These are phyloP conservation scores for Tuber calosporum DNA, from an alignment of 495 filamentous ascomycete genomes.

Conservation along the genomic window DNA sequence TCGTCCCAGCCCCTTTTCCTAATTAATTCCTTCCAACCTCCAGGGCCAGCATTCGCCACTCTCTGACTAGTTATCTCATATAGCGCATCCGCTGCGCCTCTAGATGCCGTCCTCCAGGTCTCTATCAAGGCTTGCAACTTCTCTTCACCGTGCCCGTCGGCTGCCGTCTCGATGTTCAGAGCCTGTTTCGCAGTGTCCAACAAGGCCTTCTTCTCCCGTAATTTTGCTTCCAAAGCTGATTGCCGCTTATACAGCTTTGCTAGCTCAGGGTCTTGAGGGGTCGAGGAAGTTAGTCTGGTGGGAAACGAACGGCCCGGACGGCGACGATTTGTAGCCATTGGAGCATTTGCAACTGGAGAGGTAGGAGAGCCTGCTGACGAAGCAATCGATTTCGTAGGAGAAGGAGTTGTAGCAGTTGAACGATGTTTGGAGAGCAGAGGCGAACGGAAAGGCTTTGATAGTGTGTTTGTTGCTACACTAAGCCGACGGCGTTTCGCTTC, in stretches of 20 bases:
- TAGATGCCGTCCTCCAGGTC: slow-evolving; percentile 41
- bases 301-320: not conserved
- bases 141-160: slow-evolving; percentile 27
- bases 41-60: slow-evolving; percentile 36
- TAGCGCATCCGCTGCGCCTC: slow-evolving; percentile 36
- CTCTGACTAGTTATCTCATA: slow-evolving; percentile 39
- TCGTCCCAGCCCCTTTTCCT: slow-evolving; percentile 35
- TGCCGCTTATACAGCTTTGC: slow-evolving; percentile 30
- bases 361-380: slow-evolving; percentile 7
- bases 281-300: not conserved
- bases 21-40: slow-evolving; percentile 39
- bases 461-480: slow-evolving; percentile 27
- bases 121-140: slow-evolving; percentile 45
- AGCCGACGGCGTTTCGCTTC: slow-evolving; percentile 34
- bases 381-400: slow-evolving; percentile 8
- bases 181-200: slow-evolving; percentile 38
- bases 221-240: slow-evolving; percentile 22
- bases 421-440: slow-evolving; percentile 31
- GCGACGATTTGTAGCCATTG: not conserved
- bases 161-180: slow-evolving; percentile 33
- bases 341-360: not conserved
- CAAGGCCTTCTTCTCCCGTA: slow-evolving; percentile 27
- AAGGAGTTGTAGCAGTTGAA: not conserved
- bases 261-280: slow-evolving; percentile 28
- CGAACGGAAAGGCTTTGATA: slow-evolving; percentile 35